Evolutionary conservation across 83 land plant genomes (phyloP), one percentile per base, ranked within the genome.

Genomic region (Thuja plicata): DNA sequence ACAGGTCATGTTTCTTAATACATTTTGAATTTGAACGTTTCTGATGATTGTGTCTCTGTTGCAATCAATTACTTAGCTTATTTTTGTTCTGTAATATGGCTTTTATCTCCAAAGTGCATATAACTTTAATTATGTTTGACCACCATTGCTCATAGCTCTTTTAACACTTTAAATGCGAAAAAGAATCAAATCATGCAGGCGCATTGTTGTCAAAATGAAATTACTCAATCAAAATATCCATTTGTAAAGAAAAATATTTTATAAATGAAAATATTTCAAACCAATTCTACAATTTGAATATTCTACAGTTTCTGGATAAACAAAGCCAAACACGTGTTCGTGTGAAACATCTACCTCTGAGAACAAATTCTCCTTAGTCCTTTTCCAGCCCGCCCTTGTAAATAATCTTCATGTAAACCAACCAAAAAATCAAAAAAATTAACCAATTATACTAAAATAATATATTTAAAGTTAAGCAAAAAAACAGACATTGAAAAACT

Each of bases 331-430:
- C 27, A 6, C 46, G 21, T 7, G 41, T 17, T 79, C n/a, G 45
- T 41, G 19, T 34, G 45, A 84, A 52, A 81, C 11, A 12, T 3
- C 71, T 70, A 95, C 96, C 96, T 95, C 96, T 76, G 91, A 11
- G 41, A 93, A 87, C 35, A 92, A 37, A 87, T 92, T 94, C 78
- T 93, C 93, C 90, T 93, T 95, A 5, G 95, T 95, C 84, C 95
- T 92, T 89, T 80, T 92, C 96, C 96, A 95, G 52, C 96, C 96
- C 88, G 41, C 88, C 89, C 87, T 94, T 81, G 96, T 95, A 70
- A 95, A 93, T 89, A 91, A 95, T 88, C 96, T 95, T 78, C 76
- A 30, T 32, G 24, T 78, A 40, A 91, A 85, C 54, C 88, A 79
- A 40, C 35, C 40, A 38, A 41, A 79, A 5, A 79, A 40, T 10